Base-by-base conservation (phyloP, 805 yeast species). In the Myxozyma kluyveri region DNA sequence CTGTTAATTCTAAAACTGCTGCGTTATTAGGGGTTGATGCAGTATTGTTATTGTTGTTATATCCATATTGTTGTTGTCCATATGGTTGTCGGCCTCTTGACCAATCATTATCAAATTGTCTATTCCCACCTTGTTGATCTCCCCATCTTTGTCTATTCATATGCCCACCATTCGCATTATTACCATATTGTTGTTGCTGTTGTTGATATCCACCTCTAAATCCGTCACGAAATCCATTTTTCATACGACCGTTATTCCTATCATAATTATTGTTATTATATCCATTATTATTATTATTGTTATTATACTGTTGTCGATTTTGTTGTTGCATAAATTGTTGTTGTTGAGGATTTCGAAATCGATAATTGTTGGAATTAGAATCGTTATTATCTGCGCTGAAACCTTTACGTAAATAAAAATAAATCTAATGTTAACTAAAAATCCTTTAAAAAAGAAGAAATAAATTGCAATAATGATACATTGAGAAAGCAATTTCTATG, bases 261-360 rank as follows among this genome's bases (percentile, higher is more conserved):
- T n/a, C n/a, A 29, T 14, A 9, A 14, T 14, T 14, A 17, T 17
- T 10, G 23, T 26, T 22, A 22, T 37, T 23, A 36, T 31, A 22
- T 24, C 48, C 44, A 24, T 27, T 26, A 14, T 14, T 31, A 14
- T 9, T 14, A 9, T 9, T 29, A 29, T 29, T 9, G 33, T 29
- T 14, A 9, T 9, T 14, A 9, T 9, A 9, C 14, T 9, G 9
- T 29, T 14, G 12, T 14, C 33, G 14, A 29, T 29, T 14, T 9
- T 29, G 14, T 29, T 29, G 33, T 14, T 29, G 33, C 33, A 9
- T 9, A 9, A 9, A 14, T 9, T 29, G 40, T 37, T 29, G 49
- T 17, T 33, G 40, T 21, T 22, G 45, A 14, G 38, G 49, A 19
- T 38, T 48, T 47, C 45, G 52, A 22, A 42, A 41, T 50, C 54